These are phyloP conservation scores for Aspergillus cristatus DNA, from an alignment of 495 filamentous ascomycete genomes.

Conservation along the genomic window DNA sequence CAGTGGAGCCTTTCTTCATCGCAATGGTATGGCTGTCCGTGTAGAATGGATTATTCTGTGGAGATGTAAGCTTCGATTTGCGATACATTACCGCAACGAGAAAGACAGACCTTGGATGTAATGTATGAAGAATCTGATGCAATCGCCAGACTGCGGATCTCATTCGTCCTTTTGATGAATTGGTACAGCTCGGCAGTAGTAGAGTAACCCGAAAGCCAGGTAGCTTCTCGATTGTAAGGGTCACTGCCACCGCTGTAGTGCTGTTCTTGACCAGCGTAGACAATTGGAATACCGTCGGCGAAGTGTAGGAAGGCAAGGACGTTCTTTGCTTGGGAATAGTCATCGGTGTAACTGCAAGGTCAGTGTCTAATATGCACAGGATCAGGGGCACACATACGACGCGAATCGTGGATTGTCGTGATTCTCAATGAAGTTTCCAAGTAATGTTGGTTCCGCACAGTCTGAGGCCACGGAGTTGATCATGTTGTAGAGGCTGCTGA, in stretches of 20 bases:
- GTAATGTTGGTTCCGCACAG: conserved; percentile 53
- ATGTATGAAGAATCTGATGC: conserved; percentile 34
- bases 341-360: conserved; percentile 38
- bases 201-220: conserved; percentile 58
- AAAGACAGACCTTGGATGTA: conserved; percentile 40
- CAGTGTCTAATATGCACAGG: not conserved
- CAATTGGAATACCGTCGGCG: conserved; percentile 57
- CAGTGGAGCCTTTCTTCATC: conserved; percentile 53
- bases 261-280: conserved; percentile 69
- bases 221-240: conserved; percentile 64
- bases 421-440: conserved; percentile 72
- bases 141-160: conserved; percentile 49
- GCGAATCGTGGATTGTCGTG: conserved; percentile 67
- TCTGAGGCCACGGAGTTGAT: conserved; percentile 43
- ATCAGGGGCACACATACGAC: conserved; percentile 22
- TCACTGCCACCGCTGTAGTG: conserved; percentile 54
- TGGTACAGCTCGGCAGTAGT: conserved; percentile 51
- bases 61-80: no score
- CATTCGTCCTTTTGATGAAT: conserved; percentile 50
- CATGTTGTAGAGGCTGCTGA: conserved; percentile 50
- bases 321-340: conserved; percentile 51
- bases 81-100: no score
- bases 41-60: conserved; percentile 45
- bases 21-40: conserved; percentile 47
- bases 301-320: conserved; percentile 65